phyloP scores from a whole-genome alignment of 495 filamentous ascomycete species.

The Neurospora hispaniola region DNA sequence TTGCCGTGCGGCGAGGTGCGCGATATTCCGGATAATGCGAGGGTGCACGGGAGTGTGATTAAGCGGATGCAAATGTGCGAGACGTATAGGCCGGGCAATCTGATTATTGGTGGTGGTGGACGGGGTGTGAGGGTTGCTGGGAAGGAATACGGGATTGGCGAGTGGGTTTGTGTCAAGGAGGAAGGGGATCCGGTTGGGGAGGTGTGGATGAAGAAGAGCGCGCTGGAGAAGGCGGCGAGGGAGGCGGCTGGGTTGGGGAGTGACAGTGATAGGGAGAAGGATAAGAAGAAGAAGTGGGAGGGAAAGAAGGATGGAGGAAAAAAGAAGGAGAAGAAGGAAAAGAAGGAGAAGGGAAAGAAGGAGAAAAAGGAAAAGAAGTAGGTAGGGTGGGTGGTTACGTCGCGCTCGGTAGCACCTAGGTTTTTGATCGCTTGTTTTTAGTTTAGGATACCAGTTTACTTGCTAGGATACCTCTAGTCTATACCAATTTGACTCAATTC shows the following conservation, averaged over 20 bases:
- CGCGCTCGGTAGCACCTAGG: background rate
- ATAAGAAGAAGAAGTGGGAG: background rate
- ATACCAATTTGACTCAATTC: background rate
- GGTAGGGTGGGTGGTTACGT: background rate
- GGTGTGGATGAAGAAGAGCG: constrained; percentile 37
- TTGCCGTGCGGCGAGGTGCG: constrained; percentile 70
- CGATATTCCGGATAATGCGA: constrained; percentile 62
- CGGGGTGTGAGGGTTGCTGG: constrained; percentile 52
- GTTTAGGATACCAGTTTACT: background rate
- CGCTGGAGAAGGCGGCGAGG: constrained; percentile 5
- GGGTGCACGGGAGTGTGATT: constrained; percentile 66
- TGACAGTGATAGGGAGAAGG: background rate
- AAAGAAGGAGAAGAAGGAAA: background rate
- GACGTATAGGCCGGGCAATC: constrained; percentile 66
- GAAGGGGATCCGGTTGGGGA: constrained; percentile 59
- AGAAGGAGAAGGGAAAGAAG: background rate
- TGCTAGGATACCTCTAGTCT: background rate
- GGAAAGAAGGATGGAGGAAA: background rate
- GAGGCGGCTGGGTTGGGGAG: background rate
- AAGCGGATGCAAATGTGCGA: constrained; percentile 55
- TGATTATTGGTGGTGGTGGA: constrained; percentile 73
- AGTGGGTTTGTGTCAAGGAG: constrained; percentile 57
- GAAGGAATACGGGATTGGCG: constrained; percentile 50
- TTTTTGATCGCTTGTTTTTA: background rate
- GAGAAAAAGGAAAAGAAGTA: background rate